These are phyloP conservation scores for Pseudocercospora fuligena DNA, from an alignment of 2,329 filamentous ascomycete genomes.

Conservation along the genomic window DNA sequence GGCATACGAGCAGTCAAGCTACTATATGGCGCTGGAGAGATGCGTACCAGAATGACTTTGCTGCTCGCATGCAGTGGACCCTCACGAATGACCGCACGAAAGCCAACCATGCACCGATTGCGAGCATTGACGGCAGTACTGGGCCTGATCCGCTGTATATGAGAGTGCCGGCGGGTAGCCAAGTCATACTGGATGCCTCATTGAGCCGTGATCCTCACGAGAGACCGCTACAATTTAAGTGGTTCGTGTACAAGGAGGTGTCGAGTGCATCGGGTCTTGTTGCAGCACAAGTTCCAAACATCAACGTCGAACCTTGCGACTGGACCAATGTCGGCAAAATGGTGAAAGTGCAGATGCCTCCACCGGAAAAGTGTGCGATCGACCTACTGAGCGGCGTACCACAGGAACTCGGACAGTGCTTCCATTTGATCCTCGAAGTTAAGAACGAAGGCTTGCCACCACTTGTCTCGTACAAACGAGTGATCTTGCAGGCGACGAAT, in stretches of 20 bases:
- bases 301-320: not conserved
- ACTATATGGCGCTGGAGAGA: conserved; percentile 53
- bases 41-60: conserved; percentile 51
- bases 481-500: conserved; percentile 16
- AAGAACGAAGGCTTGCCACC: conserved; percentile 15
- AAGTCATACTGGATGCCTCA: conserved; percentile 2
- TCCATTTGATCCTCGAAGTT: conserved; percentile 17
- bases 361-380: conserved; percentile 9
- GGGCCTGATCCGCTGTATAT: conserved; percentile 8
- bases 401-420: conserved; percentile 8
- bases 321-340: not conserved
- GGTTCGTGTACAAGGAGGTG: conserved; percentile 21
- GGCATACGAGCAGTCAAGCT: conserved; percentile 49
- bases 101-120: conserved; percentile 15
- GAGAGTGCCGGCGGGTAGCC: conserved; percentile 2
- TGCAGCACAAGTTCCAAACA: not conserved
- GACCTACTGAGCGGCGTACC: conserved; percentile 6
- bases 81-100: not conserved
- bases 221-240: not conserved
- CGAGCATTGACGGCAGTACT: conserved; percentile 3
- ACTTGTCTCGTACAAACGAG: conserved; percentile 14
- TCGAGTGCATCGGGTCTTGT: not conserved
- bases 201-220: conserved; percentile 13
- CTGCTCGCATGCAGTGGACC: conserved; percentile 50
- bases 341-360: conserved; percentile 11